phyloP scores from a whole-genome alignment of 202 grass and related monocot genomes.

The Hordeum pubiflorum region DNA sequence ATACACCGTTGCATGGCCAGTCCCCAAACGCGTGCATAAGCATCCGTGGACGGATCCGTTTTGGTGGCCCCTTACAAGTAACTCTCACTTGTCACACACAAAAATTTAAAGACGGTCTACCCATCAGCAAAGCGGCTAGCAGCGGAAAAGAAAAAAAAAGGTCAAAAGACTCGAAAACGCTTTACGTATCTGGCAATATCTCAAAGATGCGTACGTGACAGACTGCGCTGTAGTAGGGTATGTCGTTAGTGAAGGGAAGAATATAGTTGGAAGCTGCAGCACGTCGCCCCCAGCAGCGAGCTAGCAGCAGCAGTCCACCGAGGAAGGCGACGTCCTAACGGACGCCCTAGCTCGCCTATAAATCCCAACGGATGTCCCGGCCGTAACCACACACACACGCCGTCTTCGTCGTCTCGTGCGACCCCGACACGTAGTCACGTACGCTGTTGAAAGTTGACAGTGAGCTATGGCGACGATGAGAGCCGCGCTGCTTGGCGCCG shows the following conservation, averaged over 20 bases:
- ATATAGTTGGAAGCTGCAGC: conserved; percentile 12
- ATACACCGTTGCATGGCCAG: too few relatives aligned
- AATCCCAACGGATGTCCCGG: conserved; percentile 3
- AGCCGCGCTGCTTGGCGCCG: background rate
- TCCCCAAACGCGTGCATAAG: too few relatives aligned
- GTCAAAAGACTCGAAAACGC: background rate
- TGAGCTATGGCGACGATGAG: background rate
- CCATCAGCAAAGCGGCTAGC: background rate
- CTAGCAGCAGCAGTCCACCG: background rate
- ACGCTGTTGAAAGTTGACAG: background rate
- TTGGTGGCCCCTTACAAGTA: background rate
- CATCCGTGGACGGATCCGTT: too few relatives aligned
- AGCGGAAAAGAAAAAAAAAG: background rate
- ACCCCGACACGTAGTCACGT: background rate
- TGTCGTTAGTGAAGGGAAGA: background rate
- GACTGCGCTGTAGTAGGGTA: too few relatives aligned
- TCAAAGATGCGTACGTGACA: background rate
- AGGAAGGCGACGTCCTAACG: conserved; percentile 12
- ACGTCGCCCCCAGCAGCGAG: background rate
- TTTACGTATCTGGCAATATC: background rate
- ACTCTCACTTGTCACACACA: background rate
- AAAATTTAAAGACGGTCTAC: background rate
- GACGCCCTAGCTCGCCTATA: conserved; percentile 4
- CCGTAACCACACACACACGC: background rate
- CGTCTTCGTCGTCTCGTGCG: background rate